phyloP scores from a whole-genome alignment of 1,284 basidiomycete genomes.

The Boletus sp. region DNA sequence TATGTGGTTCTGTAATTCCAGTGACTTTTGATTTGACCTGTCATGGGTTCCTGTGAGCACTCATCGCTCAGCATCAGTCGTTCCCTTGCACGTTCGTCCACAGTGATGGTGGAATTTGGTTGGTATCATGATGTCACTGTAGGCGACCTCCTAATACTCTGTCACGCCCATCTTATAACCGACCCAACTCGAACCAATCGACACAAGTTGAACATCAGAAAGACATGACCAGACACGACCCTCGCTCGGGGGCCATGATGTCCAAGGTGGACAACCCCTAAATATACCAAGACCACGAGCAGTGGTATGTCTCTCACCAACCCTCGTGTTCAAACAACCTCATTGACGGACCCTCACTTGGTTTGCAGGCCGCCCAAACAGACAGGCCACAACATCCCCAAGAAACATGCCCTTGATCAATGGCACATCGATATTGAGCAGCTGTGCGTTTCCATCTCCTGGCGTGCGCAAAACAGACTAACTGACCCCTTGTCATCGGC shows the following conservation, averaged over 20 bases:
- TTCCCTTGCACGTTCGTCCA: too few relatives aligned
- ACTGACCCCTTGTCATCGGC: not conserved
- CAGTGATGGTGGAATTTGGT: constrained; percentile 4
- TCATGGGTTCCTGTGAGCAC: too few relatives aligned
- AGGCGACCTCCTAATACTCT: constrained; percentile 1
- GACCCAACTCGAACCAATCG: not conserved
- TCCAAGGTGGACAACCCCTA: constrained; percentile 45
- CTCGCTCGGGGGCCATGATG: constrained; percentile 39
- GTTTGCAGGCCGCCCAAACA: constrained; percentile 21
- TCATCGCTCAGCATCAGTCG: too few relatives aligned
- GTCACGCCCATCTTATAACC: not conserved
- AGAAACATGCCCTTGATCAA: constrained; percentile 31
- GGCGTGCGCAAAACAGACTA: not conserved
- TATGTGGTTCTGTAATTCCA: constrained; percentile 5
- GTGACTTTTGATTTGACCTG: not conserved
- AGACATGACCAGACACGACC: constrained; percentile 18
- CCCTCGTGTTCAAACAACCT: not conserved
- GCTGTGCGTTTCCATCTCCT: constrained; percentile 31
- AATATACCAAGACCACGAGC: constrained; percentile 42
- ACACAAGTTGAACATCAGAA: too few relatives aligned
- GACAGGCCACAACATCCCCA: constrained; percentile 20
- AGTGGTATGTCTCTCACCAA: constrained; percentile 30
- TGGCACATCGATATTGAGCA: constrained; percentile 38
- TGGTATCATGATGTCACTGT: constrained; percentile 19
- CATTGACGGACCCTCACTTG: not conserved